Base-by-base conservation (phyloP, 2,329 filamentous ascomycete species). In the Botrytis cinerea region DNA sequence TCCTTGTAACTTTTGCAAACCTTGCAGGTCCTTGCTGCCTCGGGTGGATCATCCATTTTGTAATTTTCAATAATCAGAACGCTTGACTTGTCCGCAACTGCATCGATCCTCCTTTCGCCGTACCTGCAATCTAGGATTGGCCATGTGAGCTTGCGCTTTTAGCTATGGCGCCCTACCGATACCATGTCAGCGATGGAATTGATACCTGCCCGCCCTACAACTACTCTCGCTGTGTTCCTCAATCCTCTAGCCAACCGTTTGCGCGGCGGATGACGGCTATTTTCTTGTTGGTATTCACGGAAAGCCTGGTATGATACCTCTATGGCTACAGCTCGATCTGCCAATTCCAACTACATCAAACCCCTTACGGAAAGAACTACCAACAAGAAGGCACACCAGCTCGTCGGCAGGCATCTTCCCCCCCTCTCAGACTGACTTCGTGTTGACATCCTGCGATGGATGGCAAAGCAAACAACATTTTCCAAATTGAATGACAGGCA, bases 391-490 rank as follows among this genome's bases (percentile, higher is more conserved):
- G 70, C 72, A 76, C 75, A 72, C 73, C 75, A 77, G 73, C 74
- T 73, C 74, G 73, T 70, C 72, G 75, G 71, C 77, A 76, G 76
- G 75, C 74, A 75, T 72, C 46, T 32, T 38, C 22, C 40, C 57
- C 71, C 72, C 75, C 67, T 77, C 35, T 74, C 73, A 68, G 70
- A 38, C 60, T 72, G 67, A 61, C 40, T 54, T 71, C 48, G 46
- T 66, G 67, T 73, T 68, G 70, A 72, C 75, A 75, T 76, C 77
- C 74, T 76, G 75, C 75, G 62, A 72, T 54, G 63, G 71, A 72
- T 32, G 63, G 68, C 66, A 79, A 78, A 77, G 77, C 78, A 79
- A 80, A 78, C 77, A 80, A 78, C 74, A 75, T 76, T 74, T 71
- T 70, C 75, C 75, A 78, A 76, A 78, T 74, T 79, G 78, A 76